Evolutionary conservation across 441 rosid genomes (phyloP).

Genomic region (Jatropha podagrica): DNA sequence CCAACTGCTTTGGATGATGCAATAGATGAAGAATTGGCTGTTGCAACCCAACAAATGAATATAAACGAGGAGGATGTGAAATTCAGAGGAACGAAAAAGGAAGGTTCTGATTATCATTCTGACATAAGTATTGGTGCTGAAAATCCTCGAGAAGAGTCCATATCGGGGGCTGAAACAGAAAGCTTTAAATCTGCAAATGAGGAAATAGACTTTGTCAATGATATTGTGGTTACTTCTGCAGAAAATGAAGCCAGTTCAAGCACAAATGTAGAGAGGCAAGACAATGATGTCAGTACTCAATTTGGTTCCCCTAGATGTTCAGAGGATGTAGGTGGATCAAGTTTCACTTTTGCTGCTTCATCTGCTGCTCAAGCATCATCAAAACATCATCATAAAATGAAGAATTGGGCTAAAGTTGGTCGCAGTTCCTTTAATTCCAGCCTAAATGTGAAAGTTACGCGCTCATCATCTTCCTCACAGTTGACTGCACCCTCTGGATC

Average conservation of each 20-base stretch:
- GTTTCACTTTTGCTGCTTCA: constrained; percentile 75
- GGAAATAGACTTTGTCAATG: constrained; percentile 59
- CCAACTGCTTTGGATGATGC: constrained; percentile 36
- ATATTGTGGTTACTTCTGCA: constrained; percentile 44
- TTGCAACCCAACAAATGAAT: constrained; percentile 63
- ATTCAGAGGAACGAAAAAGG: constrained; percentile 33
- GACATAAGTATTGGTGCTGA: constrained; percentile 40
- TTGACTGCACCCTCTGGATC: constrained; percentile 44
- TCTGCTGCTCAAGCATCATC: constrained; percentile 46
- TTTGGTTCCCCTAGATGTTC: constrained; percentile 37
- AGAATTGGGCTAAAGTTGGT: constrained; percentile 39
- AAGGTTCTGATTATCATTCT: constrained; percentile 33
- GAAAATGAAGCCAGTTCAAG: constrained; percentile 70
- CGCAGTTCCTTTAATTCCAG: constrained; percentile 35
- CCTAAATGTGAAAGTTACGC: constrained; percentile 37
- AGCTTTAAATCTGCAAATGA: constrained; percentile 84
- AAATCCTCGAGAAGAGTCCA: constrained; percentile 44
- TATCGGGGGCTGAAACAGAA: constrained; percentile 78
- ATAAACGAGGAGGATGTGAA: constrained; percentile 44
- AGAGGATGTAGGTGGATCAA: constrained; percentile 41
- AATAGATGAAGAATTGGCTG: constrained; percentile 55
- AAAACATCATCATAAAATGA: constrained; percentile 48
- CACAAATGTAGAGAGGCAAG: constrained; percentile 43
- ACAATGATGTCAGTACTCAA: constrained; percentile 38
- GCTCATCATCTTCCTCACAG: constrained; percentile 45